A percentile compares a stretch with the other conserved stretches of the same genome.
These are phyloP conservation scores for Ehretia macrophylla DNA, from an alignment of 257 asterid genomes.

Conservation along the genomic window DNA sequence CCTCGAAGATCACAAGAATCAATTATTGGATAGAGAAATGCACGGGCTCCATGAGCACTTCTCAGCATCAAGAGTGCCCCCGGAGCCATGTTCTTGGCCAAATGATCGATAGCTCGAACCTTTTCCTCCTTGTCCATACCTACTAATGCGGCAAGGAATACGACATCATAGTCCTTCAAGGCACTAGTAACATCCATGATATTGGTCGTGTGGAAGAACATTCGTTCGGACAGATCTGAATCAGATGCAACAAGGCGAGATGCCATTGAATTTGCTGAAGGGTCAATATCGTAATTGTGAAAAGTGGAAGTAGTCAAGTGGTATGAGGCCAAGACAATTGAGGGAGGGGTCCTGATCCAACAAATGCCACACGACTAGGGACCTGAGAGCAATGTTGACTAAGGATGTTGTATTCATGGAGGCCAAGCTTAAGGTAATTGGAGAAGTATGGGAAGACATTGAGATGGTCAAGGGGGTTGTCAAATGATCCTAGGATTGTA, in stretches of 20 bases:
- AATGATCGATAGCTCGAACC: slow-evolving; percentile 43
- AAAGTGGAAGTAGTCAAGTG: slow-evolving; percentile 50
- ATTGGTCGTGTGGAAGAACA: slow-evolving; percentile 55
- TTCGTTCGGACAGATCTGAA: slow-evolving; percentile 45
- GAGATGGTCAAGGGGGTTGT: slow-evolving; percentile 58
- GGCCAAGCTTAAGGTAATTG: slow-evolving; percentile 67
- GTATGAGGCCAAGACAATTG: slow-evolving; percentile 64
- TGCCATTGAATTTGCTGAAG: slow-evolving; percentile 56
- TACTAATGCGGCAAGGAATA: slow-evolving; percentile 80
- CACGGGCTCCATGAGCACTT: slow-evolving; percentile 90
- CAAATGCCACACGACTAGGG: slow-evolving; percentile 52
- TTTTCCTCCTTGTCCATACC: slow-evolving; percentile 79
- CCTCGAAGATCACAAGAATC: slow-evolving; percentile 63
- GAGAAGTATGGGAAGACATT: slow-evolving; percentile 58
- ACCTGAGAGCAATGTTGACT: slow-evolving; percentile 24
- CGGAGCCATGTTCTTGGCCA: slow-evolving; percentile 56
- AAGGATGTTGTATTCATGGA: slow-evolving; percentile 59
- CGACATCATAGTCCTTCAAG: slow-evolving; percentile 58
- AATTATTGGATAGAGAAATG: slow-evolving; percentile 73
- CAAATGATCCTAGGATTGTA: slow-evolving; percentile 35
- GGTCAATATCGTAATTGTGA: slow-evolving; percentile 72
- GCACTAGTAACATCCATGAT: slow-evolving; percentile 47
- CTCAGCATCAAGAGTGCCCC: slow-evolving; percentile 79
- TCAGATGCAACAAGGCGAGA: slow-evolving; percentile 43
- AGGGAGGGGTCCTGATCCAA: slow-evolving; percentile 86